A percentile compares a stretch with the other conserved stretches of the same genome.
Conservation (phyloP, 331 rosid species). For the Rosa hybrid region DNA sequence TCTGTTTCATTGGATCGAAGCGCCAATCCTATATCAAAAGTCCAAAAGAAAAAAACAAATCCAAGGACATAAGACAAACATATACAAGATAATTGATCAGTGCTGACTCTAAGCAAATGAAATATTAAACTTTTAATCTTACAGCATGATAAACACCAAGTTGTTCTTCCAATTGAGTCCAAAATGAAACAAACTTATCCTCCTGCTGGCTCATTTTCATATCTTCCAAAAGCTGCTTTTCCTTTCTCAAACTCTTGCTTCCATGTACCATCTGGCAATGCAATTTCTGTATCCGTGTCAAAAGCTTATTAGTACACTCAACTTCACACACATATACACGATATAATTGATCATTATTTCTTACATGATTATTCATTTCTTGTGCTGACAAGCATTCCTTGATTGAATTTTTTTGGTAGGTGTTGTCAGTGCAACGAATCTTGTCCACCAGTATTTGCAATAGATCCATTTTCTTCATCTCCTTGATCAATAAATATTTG, state of each 20-base stretch:
- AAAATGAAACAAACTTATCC: constrained; percentile 9
- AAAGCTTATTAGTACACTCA: background rate
- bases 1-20: background rate
- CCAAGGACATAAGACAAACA: background rate
- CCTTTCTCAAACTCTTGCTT: constrained; percentile 36
- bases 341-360: constrained; percentile 1
- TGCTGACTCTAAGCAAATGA: background rate
- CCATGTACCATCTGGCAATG: constrained; percentile 44
- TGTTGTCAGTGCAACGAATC: constrained; percentile 32
- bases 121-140: constrained; percentile 7
- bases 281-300: constrained; percentile 28
- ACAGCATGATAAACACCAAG: constrained; percentile 10
- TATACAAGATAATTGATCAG: background rate
- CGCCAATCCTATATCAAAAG: background rate
- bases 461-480: constrained; percentile 13
- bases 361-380: constrained; percentile 42
- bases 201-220: constrained; percentile 27
- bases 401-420: constrained; percentile 18
- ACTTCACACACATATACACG: background rate
- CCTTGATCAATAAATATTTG: background rate
- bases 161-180: constrained; percentile 3
- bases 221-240: constrained; percentile 37
- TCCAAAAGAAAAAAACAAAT: background rate
- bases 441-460: constrained; percentile 33
- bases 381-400: constrained; percentile 18